phyloP scores from a whole-genome alignment of 805 yeast genomes.

The Saccharomycopsis lassenensis region DNA sequence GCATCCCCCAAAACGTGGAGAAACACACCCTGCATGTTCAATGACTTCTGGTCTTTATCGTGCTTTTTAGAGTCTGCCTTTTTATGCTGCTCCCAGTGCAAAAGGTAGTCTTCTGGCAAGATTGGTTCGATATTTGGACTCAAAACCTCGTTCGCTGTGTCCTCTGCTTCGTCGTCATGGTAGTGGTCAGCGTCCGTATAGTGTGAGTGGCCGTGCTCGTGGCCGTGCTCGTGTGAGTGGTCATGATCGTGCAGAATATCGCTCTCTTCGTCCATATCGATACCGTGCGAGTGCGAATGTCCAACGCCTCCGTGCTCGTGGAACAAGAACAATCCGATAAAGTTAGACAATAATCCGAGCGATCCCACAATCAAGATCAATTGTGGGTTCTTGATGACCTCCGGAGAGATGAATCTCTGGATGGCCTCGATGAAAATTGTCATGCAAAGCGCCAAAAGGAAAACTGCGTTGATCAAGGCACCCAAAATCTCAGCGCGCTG shows the following conservation, averaged over 20 bases:
- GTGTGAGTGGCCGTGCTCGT: constrained; percentile 20
- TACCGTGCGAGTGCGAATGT: constrained; percentile 29
- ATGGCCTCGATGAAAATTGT: constrained; percentile 88
- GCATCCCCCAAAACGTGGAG: constrained; percentile 96
- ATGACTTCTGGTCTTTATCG: constrained; percentile 35
- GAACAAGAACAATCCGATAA: constrained; percentile 76
- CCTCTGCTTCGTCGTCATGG: constrained; percentile 10
- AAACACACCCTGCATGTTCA: constrained; percentile 96
- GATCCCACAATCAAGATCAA: constrained; percentile 73
- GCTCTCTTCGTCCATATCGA: constrained; percentile 18
- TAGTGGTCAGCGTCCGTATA: constrained; percentile 15
- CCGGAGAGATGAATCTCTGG: constrained; percentile 79
- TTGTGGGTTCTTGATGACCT: constrained; percentile 68
- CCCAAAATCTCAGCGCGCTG: constrained; percentile 96
- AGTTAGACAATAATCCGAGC: constrained; percentile 73
- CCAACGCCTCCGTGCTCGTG: constrained; percentile 69
- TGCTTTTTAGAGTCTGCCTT: constrained; percentile 1
- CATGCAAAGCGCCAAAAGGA: constrained; percentile 82
- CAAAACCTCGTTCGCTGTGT: too few relatives aligned
- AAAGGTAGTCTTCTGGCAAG: constrained; percentile 15
- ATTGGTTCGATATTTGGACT: constrained; percentile 20
- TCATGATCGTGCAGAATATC: constrained; percentile 18
- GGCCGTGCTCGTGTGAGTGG: constrained; percentile 22
- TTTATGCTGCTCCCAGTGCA: constrained; percentile 1
- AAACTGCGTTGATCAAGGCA: constrained; percentile 89